Percentiles rank a stretch among this genome's conserved stretches.
Conservation (phyloP, 2,329 filamentous ascomycete species). For the Penicillium paneum region DNA sequence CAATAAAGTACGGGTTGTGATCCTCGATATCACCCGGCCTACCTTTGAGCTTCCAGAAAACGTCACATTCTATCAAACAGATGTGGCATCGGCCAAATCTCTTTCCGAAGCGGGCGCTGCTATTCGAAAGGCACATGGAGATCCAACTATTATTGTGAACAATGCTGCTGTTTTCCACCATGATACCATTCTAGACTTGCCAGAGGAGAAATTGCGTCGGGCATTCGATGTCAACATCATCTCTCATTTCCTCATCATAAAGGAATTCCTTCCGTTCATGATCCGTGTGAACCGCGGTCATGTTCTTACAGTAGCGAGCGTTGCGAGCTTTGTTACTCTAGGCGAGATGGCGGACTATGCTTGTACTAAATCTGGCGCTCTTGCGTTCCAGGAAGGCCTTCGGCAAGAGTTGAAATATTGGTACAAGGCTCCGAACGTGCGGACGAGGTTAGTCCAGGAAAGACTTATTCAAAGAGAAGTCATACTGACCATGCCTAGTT, state of each 20-base stretch:
- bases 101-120: constrained; percentile 25
- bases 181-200: constrained; percentile 43
- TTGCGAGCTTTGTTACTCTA: constrained; percentile 46
- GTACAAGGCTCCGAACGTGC: constrained; percentile 29
- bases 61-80: constrained; percentile 26
- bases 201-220: constrained; percentile 38
- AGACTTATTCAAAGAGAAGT: background rate
- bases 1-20: constrained; percentile 8
- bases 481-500: constrained; percentile 8
- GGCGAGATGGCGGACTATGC: constrained; percentile 50
- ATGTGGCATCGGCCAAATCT: constrained; percentile 24
- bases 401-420: constrained; percentile 29
- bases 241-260: constrained; percentile 46
- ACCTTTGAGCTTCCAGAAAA: constrained; percentile 1
- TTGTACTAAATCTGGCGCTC: constrained; percentile 47
- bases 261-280: constrained; percentile 50
- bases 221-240: constrained; percentile 50
- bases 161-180: constrained; percentile 46
- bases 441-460: constrained; percentile 23
- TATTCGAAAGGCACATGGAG: constrained; percentile 34
- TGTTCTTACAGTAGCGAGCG: constrained; percentile 52
- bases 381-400: constrained; percentile 50
- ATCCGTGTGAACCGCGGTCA: constrained; percentile 50
- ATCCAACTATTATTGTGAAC: constrained; percentile 44
- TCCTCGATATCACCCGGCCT: constrained; percentile 12